These are phyloP conservation scores for Gossypium bickii DNA, from an alignment of 345 rosid genomes.

Conservation along the genomic window DNA sequence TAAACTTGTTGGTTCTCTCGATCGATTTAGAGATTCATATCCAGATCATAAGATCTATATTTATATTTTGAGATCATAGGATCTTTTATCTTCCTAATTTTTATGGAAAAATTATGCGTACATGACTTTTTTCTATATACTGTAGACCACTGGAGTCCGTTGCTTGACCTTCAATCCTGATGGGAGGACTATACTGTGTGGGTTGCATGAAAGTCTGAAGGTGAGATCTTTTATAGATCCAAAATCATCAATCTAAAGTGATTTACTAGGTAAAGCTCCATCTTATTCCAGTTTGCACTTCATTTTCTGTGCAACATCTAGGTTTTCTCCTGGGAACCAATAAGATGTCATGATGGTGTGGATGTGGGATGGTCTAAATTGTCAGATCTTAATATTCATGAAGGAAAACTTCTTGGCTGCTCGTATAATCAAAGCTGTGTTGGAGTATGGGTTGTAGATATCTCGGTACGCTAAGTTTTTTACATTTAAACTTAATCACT, in stretches of 20 bases:
- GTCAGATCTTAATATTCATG: slow-evolving; percentile 92
- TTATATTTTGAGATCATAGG: not conserved
- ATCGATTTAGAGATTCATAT: not conserved
- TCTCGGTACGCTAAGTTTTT: slow-evolving; percentile 56
- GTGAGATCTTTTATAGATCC: slow-evolving; percentile 32
- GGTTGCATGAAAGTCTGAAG: slow-evolving; percentile 89
- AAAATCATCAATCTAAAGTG: not conserved
- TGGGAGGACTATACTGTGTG: slow-evolving; percentile 91
- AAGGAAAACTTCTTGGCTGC: slow-evolving; percentile 98
- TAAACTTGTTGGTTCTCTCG: not conserved
- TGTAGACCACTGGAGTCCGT: slow-evolving; percentile 79
- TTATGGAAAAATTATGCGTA: not conserved
- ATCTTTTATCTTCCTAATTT: slow-evolving; percentile 1
- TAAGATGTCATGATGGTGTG: slow-evolving; percentile 77
- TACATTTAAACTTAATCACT: not conserved
- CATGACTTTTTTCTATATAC: slow-evolving; percentile 17
- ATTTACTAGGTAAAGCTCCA: slow-evolving; percentile 2
- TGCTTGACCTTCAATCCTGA: slow-evolving; percentile 93
- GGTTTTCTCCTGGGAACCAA: slow-evolving; percentile 98
- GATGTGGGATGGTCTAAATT: slow-evolving; percentile 99
- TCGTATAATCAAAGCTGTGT: slow-evolving; percentile 97
- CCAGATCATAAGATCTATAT: slow-evolving; percentile 3
- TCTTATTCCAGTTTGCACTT: slow-evolving; percentile 18
- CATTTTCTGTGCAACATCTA: slow-evolving; percentile 25
- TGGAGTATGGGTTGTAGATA: slow-evolving; percentile 98